Base-by-base conservation (phyloP, 768 basidiomycete genomes). In the Wakefieldia striispora region DNA sequence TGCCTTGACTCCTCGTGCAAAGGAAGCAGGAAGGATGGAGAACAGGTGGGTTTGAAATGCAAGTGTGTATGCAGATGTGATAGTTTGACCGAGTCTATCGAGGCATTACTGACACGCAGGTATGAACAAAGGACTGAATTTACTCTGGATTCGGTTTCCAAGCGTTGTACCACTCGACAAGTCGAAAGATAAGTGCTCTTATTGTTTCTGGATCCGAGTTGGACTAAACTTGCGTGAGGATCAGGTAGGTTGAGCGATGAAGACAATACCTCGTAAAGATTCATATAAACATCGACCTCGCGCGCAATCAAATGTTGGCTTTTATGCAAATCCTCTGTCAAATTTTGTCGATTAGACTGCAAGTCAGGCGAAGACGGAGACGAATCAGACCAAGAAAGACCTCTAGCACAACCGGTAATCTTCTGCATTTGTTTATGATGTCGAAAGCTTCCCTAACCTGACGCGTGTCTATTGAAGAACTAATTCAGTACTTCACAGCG, bases 1-100 rank as follows among this genome's bases (percentile, higher is more conserved):
- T 0, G 72, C 71, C 60, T 87, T 86, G 71, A 92, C 83, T 3
- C 81, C 87, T 9, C 68, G 57, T 7, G 84, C 74, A 55, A 92
- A 92, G 1, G 78, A 72, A 0, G 83, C 70, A 3, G 91, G 88
- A 3, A 93, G 77, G 26, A 74, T 68, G 36, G 88, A 85, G 63
- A 87, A 88, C 12, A 92, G 69, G 40, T 82, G 80, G 1, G 86
- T 88, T 60, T 88, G 86, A 60, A 91, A 92, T 33, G 76, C 72
- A 40, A 83, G 75, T 17, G 77, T 82, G 63, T 85, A 91, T 1
- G 84, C 74, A 2, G 76, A 74, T 41, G 75, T 72, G 23, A 88
- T 75, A 1, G 80, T 82, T 24, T 74, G 58, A 6, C 85, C 86
- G 12, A 89, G 72, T 51, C 86, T 89, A 56, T 49, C 41, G 43